Evolutionary conservation across 371 early-diverging fungal genomes (phyloP).

Genomic region (Phascolomyces articulosus): DNA sequence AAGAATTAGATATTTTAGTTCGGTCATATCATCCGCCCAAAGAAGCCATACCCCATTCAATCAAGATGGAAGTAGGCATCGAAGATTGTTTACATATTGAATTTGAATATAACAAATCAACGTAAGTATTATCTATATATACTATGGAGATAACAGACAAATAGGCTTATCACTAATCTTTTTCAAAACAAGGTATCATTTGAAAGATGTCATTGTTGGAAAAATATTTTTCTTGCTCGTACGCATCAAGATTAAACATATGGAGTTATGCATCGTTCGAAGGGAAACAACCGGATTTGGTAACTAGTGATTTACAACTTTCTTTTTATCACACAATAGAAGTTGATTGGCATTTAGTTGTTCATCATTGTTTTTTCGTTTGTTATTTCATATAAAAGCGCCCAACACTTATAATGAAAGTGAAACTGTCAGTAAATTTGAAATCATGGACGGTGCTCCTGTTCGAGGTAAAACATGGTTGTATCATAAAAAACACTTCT

Average conservation of each 20-base stretch:
- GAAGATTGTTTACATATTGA: slow-evolving; percentile 96
- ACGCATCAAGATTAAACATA: slow-evolving; percentile 98
- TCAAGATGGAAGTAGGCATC: slow-evolving; percentile 97
- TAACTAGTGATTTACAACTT: slow-evolving; percentile 15
- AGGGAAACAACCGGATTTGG: slow-evolving; percentile 93
- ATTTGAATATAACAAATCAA: slow-evolving; percentile 93
- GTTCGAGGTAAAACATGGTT: slow-evolving; percentile 79
- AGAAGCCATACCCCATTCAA: slow-evolving; percentile 79
- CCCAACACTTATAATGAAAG: slow-evolving; percentile 97
- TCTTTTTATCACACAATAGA: too few species aligned
- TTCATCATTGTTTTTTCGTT: too few species aligned
- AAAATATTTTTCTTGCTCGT: slow-evolving; percentile 98
- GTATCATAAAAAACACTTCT: too few species aligned
- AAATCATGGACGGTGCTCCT: slow-evolving; percentile 99
- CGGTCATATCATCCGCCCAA: slow-evolving; percentile 86
- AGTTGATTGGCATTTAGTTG: too few species aligned
- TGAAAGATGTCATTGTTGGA: slow-evolving; percentile 98
- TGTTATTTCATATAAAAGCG: too few species aligned
- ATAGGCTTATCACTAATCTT: neutral
- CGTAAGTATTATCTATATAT: slow-evolving; percentile 43
- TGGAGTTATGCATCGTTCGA: slow-evolving; percentile 97
- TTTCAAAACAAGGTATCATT: slow-evolving; percentile 82
- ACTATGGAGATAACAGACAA: neutral
- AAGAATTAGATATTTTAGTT: slow-evolving; percentile 87
- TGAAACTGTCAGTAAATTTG: slow-evolving; percentile 97